Conservation (phyloP, 2,329 filamentous ascomycete genomes). For the Colletotrichum liriopes region DNA sequence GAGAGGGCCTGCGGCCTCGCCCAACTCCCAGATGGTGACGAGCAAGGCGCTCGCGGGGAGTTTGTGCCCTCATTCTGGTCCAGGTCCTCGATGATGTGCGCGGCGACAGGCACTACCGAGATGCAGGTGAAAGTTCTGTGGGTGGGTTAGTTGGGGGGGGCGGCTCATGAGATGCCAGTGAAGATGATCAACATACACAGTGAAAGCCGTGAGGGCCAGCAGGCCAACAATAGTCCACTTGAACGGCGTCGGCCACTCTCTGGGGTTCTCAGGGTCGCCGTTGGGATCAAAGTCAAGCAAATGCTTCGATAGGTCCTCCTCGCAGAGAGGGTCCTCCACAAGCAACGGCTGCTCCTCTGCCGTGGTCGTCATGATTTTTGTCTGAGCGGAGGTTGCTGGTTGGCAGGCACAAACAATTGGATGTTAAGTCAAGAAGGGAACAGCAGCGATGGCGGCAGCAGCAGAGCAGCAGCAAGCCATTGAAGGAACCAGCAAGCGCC, state of each 20-base stretch:
- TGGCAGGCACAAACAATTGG: neutral
- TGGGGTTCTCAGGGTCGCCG: conserved; percentile 58
- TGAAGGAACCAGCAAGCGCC: neutral
- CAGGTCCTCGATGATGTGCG: conserved; percentile 65
- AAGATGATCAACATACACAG: conserved; percentile 60
- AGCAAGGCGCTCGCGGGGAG: conserved; percentile 71
- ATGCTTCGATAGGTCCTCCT: conserved; percentile 36
- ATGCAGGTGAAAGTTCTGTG: conserved; percentile 71
- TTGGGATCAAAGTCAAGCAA: conserved; percentile 43
- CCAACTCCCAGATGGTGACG: conserved; percentile 80
- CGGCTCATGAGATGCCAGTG: neutral
- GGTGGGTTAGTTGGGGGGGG: neutral
- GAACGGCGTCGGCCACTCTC: conserved; percentile 67
- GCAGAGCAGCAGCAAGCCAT: neutral
- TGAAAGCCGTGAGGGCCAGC: conserved; percentile 69
- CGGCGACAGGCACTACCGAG: conserved; percentile 68
- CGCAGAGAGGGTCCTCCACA: conserved; percentile 36
- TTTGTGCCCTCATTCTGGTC: conserved; percentile 52
- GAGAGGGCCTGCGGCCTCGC: conserved; percentile 73
- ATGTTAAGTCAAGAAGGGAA: neutral
- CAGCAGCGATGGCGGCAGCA: conserved; percentile 1
- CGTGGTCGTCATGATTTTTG: neutral
- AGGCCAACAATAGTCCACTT: conserved; percentile 70
- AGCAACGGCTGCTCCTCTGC: conserved; percentile 36
- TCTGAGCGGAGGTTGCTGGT: neutral